Conservation (phyloP, 2,329 filamentous ascomycete species). For the Remersonia thermophila region DNA sequence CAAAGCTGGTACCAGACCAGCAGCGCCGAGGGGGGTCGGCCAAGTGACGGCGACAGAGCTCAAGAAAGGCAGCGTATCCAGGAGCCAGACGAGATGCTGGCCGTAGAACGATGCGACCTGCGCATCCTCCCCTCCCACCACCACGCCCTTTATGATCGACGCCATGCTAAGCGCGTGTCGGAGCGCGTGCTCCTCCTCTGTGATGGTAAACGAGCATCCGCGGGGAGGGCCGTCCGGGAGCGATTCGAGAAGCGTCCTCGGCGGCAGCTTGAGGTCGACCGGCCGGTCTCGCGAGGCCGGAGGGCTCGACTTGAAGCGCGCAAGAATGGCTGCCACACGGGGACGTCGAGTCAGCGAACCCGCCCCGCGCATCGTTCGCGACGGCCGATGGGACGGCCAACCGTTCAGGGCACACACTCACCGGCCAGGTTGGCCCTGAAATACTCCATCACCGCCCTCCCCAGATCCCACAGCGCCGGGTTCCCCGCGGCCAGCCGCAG, state of each 20-base stretch:
- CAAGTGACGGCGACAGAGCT: slow-evolving; percentile 29
- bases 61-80: slow-evolving; percentile 36
- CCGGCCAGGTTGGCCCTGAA: slow-evolving; percentile 35
- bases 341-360: slow-evolving; percentile 13
- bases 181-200: slow-evolving; percentile 30
- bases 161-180: slow-evolving; percentile 34
- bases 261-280: slow-evolving; percentile 27
- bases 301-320: slow-evolving; percentile 6
- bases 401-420: slow-evolving; percentile 24
- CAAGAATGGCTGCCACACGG: slow-evolving; percentile 15
- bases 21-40: slow-evolving; percentile 18
- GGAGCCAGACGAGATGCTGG: slow-evolving; percentile 34
- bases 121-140: slow-evolving; percentile 25
- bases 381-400: neutral
- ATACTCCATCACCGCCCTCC: slow-evolving; percentile 34
- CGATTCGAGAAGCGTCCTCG: slow-evolving; percentile 23
- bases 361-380: neutral
- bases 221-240: slow-evolving; percentile 17
- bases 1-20: slow-evolving; percentile 25
- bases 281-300: neutral
- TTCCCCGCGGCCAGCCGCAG: slow-evolving; percentile 33
- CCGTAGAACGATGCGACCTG: slow-evolving; percentile 23
- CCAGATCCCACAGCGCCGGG: slow-evolving; percentile 36
- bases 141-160: slow-evolving; percentile 30
- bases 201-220: slow-evolving; percentile 30